Evolutionary conservation across 805 yeast species (phyloP).

Genomic region (Pichia nakasei): DNA sequence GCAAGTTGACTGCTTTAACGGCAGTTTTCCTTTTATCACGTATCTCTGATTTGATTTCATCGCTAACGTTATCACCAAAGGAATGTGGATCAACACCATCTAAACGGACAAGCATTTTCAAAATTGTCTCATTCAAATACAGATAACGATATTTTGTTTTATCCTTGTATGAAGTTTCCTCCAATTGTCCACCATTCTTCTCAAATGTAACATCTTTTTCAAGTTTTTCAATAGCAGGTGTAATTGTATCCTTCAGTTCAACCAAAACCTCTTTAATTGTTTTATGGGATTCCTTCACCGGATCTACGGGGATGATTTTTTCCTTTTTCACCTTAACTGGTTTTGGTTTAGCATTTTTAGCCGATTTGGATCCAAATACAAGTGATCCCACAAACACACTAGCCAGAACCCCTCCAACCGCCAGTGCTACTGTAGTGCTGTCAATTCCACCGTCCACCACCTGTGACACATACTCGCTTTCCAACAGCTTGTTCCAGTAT

Average conservation of each 20-base stretch:
- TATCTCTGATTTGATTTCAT: slow-evolving; percentile 37
- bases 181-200: background rate
- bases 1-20: slow-evolving; percentile 31
- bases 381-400: too few relatives aligned
- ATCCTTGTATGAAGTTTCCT: slow-evolving; percentile 17
- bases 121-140: slow-evolving; percentile 57
- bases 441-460: too few relatives aligned
- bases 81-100: slow-evolving; percentile 46
- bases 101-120: slow-evolving; percentile 56
- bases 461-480: too few relatives aligned
- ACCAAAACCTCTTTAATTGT: slow-evolving; percentile 2
- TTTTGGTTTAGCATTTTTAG: slow-evolving; percentile 7
- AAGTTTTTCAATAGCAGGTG: slow-evolving; percentile 3
- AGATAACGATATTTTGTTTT: slow-evolving; percentile 38
- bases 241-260: background rate
- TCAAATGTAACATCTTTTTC: slow-evolving; percentile 2
- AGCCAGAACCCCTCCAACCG: slow-evolving; percentile 1
- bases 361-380: background rate
- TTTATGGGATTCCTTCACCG: slow-evolving; percentile 14
- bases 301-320: slow-evolving; percentile 14
- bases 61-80: slow-evolving; percentile 24
- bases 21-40: slow-evolving; percentile 38
- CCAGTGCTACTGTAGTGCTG: background rate
- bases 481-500: too few relatives aligned
- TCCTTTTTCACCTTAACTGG: slow-evolving; percentile 8